Evolutionary conservation across 345 rosid species (phyloP).

Genomic region (Clarkia xantiana): DNA sequence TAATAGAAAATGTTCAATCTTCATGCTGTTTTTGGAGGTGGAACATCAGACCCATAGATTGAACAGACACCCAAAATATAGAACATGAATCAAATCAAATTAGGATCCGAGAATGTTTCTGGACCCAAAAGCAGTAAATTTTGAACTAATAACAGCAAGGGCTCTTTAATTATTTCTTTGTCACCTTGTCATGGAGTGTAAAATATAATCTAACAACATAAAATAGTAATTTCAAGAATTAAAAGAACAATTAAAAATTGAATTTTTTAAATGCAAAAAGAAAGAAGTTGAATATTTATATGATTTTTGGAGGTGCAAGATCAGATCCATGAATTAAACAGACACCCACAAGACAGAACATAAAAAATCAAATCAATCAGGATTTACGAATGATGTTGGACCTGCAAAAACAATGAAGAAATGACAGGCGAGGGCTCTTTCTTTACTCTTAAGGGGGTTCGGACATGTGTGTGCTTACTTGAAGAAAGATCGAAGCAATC

Average conservation of each 20-base stretch:
- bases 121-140: not conserved
- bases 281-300: not conserved
- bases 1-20: not conserved
- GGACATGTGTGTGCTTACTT: slow-evolving; percentile 11
- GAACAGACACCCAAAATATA: not conserved
- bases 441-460: slow-evolving; percentile 7
- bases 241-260: not conserved
- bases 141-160: too few relatives aligned
- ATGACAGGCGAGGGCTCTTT: not conserved
- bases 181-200: too few relatives aligned
- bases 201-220: too few relatives aligned
- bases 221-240: too few relatives aligned
- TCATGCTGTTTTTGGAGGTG: too few relatives aligned
- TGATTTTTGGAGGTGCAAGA: not conserved
- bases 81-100: not conserved
- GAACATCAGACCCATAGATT: too few relatives aligned
- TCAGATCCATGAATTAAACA: not conserved
- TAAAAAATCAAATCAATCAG: not conserved
- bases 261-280: not conserved
- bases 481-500: slow-evolving; percentile 54
- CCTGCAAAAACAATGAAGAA: not conserved
- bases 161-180: too few relatives aligned
- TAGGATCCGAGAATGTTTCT: not conserved
- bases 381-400: not conserved
- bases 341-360: not conserved